Evolutionary conservation across 306 rosid genomes (phyloP).

Genomic region (Gastrolobium bilobum): DNA sequence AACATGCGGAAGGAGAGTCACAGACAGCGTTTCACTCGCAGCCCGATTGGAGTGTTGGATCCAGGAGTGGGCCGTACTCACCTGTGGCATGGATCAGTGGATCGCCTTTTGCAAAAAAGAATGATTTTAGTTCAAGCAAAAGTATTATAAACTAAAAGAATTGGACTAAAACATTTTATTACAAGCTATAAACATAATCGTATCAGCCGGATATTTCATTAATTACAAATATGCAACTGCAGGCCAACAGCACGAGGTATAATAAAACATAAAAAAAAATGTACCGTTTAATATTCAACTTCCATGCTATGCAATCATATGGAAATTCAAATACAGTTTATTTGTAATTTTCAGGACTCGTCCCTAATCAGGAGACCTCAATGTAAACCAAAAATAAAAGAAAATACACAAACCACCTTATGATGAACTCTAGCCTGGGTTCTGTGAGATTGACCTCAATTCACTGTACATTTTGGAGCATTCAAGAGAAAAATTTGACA

Average conservation of each 20-base stretch:
- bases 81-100: too few relatives aligned
- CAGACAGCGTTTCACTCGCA: too few relatives aligned
- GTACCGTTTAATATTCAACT: conserved; percentile 12
- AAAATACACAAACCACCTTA: conserved; percentile 44
- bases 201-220: not conserved
- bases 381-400: conserved; percentile 17
- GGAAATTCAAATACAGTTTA: conserved; percentile 26
- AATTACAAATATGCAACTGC: conserved; percentile 13
- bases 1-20: too few relatives aligned
- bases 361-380: conserved; percentile 48
- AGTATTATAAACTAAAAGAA: too few relatives aligned
- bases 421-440: conserved; percentile 55
- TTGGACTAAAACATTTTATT: too few relatives aligned
- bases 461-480: conserved; percentile 76
- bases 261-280: not conserved
- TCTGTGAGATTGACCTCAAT: conserved; percentile 59
- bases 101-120: too few relatives aligned
- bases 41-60: too few relatives aligned
- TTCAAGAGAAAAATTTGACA: conserved; percentile 65
- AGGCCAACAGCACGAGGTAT: not conserved
- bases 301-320: conserved; percentile 10
- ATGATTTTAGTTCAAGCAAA: too few relatives aligned
- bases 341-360: conserved; percentile 49
- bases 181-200: too few relatives aligned
- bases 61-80: too few relatives aligned